Evolutionary conservation across 179 eudicot genomes (phyloP), one percentile per base, ranked within the genome.

Genomic region (Beta macrorhiza): DNA sequence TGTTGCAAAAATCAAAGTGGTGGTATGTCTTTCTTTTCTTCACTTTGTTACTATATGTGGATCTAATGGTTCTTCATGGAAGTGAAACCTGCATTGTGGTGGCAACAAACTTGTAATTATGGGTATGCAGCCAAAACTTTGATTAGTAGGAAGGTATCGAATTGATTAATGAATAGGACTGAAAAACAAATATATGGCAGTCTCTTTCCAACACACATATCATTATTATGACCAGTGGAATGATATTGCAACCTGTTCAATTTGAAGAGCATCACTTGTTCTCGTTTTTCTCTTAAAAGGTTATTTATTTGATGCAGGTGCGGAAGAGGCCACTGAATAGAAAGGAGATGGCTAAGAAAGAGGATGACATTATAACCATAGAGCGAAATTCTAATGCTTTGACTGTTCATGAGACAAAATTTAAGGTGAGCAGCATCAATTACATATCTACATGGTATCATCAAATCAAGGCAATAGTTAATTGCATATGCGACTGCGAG

Each of bases 1-100:
- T 70, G 98, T 94, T 80, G 99, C 99, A 37, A 96, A 94, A 86
- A 96, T 96, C 80, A 96, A 94, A 94, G 99, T 96, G 78, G 99
- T 96, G 99, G 99, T 96, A 94, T 72, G 94, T 55, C 58, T 79
- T 25, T 68, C 72, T 14, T 29, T 42, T 55, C 16, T 76, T n/a
- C 20, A 49, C 12, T 67, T 69, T 55, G 37, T 70, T 57, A 37
- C 5, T 20, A 15, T 22, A 71, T 12, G 44, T 67, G 32, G 55
- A 20, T 80, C 10, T 64, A 44, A 44, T 78, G 45, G 37, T 37
- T 76, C 49, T 55, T 52, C 71, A 20, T 29, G 32, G 32, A 29
- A 29, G 32, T 29, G 32, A 29, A 29, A 29, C 32, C 62, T 57
- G 44, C 22, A 37, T 51, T 16, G 42, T 56, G 25, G 52, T 42